These are phyloP conservation scores for Citrus trifoliata DNA, from an alignment of 345 rosid species.

Conservation along the genomic window DNA sequence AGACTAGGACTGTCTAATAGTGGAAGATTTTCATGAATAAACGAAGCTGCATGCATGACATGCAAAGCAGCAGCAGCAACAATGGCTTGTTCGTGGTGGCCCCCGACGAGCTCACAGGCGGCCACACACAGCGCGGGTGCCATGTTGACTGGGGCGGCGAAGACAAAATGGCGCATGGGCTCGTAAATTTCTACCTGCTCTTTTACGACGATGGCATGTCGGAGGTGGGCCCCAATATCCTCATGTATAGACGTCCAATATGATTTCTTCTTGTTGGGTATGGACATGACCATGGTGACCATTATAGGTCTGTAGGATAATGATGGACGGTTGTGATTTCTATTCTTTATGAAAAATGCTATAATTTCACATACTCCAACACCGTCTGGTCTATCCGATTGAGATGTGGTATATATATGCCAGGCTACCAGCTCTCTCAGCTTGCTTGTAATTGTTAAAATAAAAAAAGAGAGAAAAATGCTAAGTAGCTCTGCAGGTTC, in stretches of 20 bases:
- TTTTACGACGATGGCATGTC: constrained; percentile 22
- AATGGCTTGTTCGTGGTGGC: constrained; percentile 43
- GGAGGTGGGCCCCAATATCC: constrained; percentile 41
- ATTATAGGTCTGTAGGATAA: neutral
- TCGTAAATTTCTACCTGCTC: constrained; percentile 35
- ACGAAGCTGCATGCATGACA: constrained; percentile 38
- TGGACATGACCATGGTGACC: neutral
- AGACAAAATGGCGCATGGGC: constrained; percentile 45
- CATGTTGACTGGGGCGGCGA: constrained; percentile 31
- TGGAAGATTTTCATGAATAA: constrained; percentile 33
- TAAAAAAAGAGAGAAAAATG: neutral
- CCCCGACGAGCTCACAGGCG: constrained; percentile 60
- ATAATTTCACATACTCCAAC: too few species aligned
- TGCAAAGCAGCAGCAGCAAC: constrained; percentile 56
- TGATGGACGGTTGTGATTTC: constrained; percentile 3
- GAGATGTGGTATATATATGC: too few species aligned
- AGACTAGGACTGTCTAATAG: constrained; percentile 16
- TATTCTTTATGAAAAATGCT: too few species aligned
- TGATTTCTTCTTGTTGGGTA: neutral
- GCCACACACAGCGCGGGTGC: constrained; percentile 57
- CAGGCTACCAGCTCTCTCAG: neutral
- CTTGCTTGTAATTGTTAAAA: neutral
- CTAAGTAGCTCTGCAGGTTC: neutral
- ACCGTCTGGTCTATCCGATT: too few species aligned
- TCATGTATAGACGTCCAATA: constrained; percentile 38